Evolutionary conservation across 169 alveolate species (phyloP), one percentile per base, ranked within the genome.

Genomic region (Eimeria brunetti): DNA sequence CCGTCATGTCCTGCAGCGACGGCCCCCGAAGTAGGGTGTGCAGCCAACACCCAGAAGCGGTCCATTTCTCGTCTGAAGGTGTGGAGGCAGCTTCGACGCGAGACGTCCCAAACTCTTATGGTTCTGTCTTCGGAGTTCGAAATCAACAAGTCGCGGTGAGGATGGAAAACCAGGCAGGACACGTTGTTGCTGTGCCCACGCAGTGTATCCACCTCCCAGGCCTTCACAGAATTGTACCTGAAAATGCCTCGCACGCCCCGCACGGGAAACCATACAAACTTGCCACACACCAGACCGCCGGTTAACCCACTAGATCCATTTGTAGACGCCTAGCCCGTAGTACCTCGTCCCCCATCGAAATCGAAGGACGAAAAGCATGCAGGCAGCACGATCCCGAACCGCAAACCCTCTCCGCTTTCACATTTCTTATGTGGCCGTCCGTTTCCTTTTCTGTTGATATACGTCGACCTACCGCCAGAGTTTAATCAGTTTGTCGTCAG

Each of bases 171-270:
- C 51, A 97, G 98, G 80, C 99, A 98, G 20, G 99, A 98, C 67
- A 99, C 99, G 96, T 99, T 99, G 96, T 98, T 98, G 95, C 97
- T 97, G 97, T 99, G 99, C 33, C 99, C 99, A 88, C 97, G 97
- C 76, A 98, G 96, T 14, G 99, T 96, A 94, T 99, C 99, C 95
- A 98, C 98, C 97, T 99, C 99, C 99, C 99, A 98, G 89, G 99
- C 98, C 96, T 97, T 98, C 91, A 75, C 78, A 7, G 91, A 76
- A 76, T 94, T 94, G 91, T 94, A 94, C 91, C 96, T 94, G 91
- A 41, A 49, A 24, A 62, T 44, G 44, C 44, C 1, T 20, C 38
- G 46, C 81, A 86, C 16, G 41, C 16, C 8, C 64, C 51, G 6
- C 2, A 44, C 67, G 46, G 24, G 16, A 38, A 20, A 46, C 49